A percentile compares a stretch with the other conserved stretches of the same genome.
phyloP scores from a whole-genome alignment of 345 rosid species.

The Geranium brycei region DNA sequence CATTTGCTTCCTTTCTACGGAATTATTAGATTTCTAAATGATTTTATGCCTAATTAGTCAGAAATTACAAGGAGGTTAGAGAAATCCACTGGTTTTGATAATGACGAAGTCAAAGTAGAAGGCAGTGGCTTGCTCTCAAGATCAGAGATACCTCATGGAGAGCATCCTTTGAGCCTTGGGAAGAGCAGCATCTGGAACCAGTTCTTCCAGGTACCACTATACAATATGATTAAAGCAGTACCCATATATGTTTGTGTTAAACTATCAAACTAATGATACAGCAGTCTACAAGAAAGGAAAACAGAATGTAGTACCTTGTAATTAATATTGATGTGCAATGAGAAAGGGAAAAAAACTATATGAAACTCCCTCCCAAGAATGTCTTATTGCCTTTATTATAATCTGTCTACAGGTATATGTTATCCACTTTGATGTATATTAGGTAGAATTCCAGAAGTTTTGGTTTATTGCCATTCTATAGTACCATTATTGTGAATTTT shows the following conservation, averaged over 20 bases:
- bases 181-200: slow-evolving; percentile 85
- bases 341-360: neutral
- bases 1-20: slow-evolving; percentile 7
- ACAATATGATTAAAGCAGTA: neutral
- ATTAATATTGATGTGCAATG: no score
- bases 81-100: slow-evolving; percentile 28
- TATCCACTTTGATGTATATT: neutral
- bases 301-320: neutral
- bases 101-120: slow-evolving; percentile 37
- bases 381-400: neutral
- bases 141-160: slow-evolving; percentile 67
- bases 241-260: neutral
- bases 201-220: slow-evolving; percentile 67
- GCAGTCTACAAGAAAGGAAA: no score
- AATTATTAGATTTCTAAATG: slow-evolving; percentile 30
- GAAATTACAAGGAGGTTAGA: slow-evolving; percentile 81
- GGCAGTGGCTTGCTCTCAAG: slow-evolving; percentile 54
- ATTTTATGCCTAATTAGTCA: slow-evolving; percentile 87
- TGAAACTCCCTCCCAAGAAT: neutral
- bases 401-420: neutral
- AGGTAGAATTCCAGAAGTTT: neutral
- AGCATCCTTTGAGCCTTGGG: slow-evolving; percentile 95
- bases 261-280: neutral
- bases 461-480: neutral
- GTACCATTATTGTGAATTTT: slow-evolving; percentile 3